phyloP scores from a whole-genome alignment of 192 early-diverging fungal genomes.

The Gaertneriomyces sp. region DNA sequence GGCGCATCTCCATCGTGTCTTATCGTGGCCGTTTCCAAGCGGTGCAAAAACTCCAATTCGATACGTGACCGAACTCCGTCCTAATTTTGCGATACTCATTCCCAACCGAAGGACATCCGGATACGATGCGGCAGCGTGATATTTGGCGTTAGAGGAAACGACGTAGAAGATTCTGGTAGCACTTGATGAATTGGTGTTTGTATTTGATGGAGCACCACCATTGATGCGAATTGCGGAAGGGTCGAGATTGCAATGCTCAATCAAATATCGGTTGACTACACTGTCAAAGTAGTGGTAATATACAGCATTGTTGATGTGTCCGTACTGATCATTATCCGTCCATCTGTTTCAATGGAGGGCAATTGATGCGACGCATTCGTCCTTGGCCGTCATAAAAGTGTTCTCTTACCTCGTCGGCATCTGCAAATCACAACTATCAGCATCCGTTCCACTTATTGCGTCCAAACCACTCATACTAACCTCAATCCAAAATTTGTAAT shows the following conservation, averaged over 20 bases:
- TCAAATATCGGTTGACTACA: conserved; percentile 53
- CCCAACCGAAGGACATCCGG: conserved; percentile 51
- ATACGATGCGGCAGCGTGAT: conserved; percentile 37
- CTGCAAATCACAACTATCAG: too few relatives aligned
- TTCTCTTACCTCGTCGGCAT: too few relatives aligned
- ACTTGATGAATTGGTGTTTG: background rate
- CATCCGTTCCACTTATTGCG: too few relatives aligned
- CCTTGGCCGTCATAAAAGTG: too few relatives aligned
- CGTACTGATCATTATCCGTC: conserved; percentile 61
- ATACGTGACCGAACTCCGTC: conserved; percentile 48
- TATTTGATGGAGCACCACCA: background rate
- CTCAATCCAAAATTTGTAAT: too few relatives aligned
- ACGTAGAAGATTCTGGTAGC: conserved; percentile 15
- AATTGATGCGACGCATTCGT: too few relatives aligned
- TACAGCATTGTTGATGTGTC: conserved; percentile 58
- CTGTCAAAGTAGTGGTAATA: conserved; percentile 60
- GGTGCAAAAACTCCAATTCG: conserved; percentile 52
- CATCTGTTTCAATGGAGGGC: conserved; percentile 27
- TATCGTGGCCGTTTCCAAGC: background rate
- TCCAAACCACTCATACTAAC: too few relatives aligned
- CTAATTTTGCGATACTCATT: conserved; percentile 44
- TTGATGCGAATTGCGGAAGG: conserved; percentile 1
- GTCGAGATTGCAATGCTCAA: conserved; percentile 34
- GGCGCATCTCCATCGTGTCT: background rate
- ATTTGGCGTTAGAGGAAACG: conserved; percentile 5